Conservation (phyloP, 2,329 filamentous ascomycete genomes). For the Ampelomyces quisqualis region DNA sequence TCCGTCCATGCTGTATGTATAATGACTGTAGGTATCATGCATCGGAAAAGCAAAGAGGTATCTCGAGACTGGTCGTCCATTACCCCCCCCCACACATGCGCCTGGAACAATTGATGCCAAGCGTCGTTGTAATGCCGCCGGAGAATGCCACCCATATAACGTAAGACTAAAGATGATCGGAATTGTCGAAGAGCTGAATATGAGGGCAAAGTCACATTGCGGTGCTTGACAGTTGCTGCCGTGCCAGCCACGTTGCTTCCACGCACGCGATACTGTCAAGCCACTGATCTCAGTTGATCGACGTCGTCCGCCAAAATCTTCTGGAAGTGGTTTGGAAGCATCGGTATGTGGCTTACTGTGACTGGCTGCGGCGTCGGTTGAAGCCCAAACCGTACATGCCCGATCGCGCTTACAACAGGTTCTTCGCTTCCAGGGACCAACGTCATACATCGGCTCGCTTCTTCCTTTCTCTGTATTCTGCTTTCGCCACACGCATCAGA, state of each 20-base stretch:
- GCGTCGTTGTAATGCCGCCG: conserved; percentile 4
- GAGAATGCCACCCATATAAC: conserved; percentile 7
- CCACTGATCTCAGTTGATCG: conserved; percentile 41
- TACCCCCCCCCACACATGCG: background rate
- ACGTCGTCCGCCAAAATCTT: conserved; percentile 21
- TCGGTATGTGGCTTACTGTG: conserved; percentile 17
- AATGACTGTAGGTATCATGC: conserved; percentile 1
- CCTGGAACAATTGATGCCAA: background rate
- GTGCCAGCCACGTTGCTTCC: conserved; percentile 37
- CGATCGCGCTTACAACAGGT: conserved; percentile 12
- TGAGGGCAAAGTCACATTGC: too few species aligned
- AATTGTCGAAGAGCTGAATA: background rate
- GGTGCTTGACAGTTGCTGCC: too few species aligned
- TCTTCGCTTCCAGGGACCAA: conserved; percentile 11
- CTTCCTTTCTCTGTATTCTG: conserved; percentile 77
- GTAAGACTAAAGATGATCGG: conserved; percentile 3
- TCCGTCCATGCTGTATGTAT: background rate
- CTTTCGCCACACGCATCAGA: conserved; percentile 83
- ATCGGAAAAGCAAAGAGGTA: conserved; percentile 6
- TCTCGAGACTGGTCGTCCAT: conserved; percentile 1
- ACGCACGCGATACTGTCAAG: conserved; percentile 36
- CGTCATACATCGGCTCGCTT: conserved; percentile 45
- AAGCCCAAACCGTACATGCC: conserved; percentile 9
- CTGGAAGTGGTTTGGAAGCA: conserved; percentile 30
- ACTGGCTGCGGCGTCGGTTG: conserved; percentile 16